phyloP scores from a whole-genome alignment of 805 yeast genomes.

The Candida sonorensis region DNA sequence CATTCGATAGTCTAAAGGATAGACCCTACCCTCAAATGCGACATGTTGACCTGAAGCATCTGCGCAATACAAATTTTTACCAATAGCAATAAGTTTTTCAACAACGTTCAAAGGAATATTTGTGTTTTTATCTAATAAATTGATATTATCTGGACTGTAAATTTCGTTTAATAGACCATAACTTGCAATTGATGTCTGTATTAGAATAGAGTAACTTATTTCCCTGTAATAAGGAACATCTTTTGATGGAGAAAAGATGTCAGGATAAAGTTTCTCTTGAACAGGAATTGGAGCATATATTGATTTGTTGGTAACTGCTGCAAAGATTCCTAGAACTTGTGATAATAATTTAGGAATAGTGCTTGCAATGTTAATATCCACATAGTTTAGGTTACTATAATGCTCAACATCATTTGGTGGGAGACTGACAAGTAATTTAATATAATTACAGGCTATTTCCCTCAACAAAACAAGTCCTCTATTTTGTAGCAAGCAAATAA shows the following conservation, averaged over 20 bases:
- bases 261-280: conserved; percentile 34
- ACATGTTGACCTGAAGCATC: conserved; percentile 30
- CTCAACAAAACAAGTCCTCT: conserved; percentile 37
- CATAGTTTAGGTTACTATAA: conserved; percentile 15
- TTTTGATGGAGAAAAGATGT: conserved; percentile 21
- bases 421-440: conserved; percentile 16
- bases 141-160: conserved; percentile 22
- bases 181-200: conserved; percentile 35
- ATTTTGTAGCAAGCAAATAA: conserved; percentile 43
- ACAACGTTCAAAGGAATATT: conserved; percentile 33
- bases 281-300: conserved; percentile 25
- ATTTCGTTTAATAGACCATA: conserved; percentile 33
- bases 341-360: conserved; percentile 17
- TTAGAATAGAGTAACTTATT: conserved; percentile 19
- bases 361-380: conserved; percentile 20
- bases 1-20: conserved; percentile 31
- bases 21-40: conserved; percentile 29
- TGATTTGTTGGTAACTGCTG: conserved; percentile 36
- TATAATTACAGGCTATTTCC: conserved; percentile 19
- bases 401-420: conserved; percentile 11
- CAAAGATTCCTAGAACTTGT: conserved; percentile 34
- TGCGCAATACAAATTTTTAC: conserved; percentile 34
- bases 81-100: conserved; percentile 38
- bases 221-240: conserved; percentile 21
- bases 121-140: conserved; percentile 13